Evolutionary conservation across 768 basidiomycete species (phyloP).

Genomic region (Suillus discolor): DNA sequence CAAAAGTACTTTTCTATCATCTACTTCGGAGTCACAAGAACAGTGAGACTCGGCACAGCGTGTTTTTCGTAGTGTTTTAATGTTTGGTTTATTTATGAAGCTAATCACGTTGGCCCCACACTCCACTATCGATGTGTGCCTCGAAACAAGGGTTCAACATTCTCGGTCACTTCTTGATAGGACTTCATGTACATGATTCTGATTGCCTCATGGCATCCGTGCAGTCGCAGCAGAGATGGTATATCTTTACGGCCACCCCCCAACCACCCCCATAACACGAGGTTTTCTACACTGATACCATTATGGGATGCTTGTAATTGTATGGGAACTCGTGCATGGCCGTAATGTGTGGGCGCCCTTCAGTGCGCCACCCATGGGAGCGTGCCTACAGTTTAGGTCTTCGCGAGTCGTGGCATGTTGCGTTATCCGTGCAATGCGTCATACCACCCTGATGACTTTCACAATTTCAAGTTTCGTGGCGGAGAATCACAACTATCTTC

Average conservation of each 20-base stretch:
- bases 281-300: background rate
- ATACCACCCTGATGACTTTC: no score
- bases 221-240: background rate
- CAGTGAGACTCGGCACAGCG: background rate
- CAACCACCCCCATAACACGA: background rate
- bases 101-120: background rate
- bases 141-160: background rate
- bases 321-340: background rate
- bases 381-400: background rate
- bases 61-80: background rate
- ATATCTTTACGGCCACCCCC: background rate
- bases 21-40: background rate
- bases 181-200: background rate
- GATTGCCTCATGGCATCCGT: background rate
- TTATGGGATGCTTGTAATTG: background rate
- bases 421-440: background rate
- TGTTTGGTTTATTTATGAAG: background rate
- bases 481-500: background rate
- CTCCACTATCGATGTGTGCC: background rate
- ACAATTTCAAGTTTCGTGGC: no score
- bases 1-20: background rate
- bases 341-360: background rate
- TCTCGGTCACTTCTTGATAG: constrained; percentile 1
- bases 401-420: background rate
- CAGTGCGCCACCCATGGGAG: background rate